Conservation (phyloP, 1,139 yeast species). For the Barnettozyma hawaiiensis region DNA sequence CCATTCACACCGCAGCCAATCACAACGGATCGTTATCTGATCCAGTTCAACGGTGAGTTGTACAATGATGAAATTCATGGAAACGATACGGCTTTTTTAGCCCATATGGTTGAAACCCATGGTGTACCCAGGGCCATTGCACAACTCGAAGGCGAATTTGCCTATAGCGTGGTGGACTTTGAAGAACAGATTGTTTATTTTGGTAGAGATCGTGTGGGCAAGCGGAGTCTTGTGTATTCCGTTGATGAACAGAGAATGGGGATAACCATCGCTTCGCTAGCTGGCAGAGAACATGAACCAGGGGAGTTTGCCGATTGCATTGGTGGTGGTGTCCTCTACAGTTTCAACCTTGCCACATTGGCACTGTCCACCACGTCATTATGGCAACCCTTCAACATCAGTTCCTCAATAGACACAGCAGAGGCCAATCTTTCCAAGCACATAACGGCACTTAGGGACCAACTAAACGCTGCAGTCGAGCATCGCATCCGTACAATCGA, state of each 20-base stretch:
- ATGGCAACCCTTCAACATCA: slow-evolving; percentile 18
- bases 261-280: slow-evolving; percentile 27
- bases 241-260: slow-evolving; percentile 23
- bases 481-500: slow-evolving; percentile 53
- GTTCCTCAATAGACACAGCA: slow-evolving; percentile 14
- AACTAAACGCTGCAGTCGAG: slow-evolving; percentile 38
- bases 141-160: slow-evolving; percentile 75
- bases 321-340: slow-evolving; percentile 44
- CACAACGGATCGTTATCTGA: slow-evolving; percentile 30
- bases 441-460: slow-evolving; percentile 25
- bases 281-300: slow-evolving; percentile 22
- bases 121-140: slow-evolving; percentile 31
- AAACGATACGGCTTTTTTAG: slow-evolving; percentile 45
- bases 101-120: slow-evolving; percentile 17
- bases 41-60: slow-evolving; percentile 87
- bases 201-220: slow-evolving; percentile 82
- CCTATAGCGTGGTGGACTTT: slow-evolving; percentile 48
- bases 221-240: slow-evolving; percentile 60
- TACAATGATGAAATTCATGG: slow-evolving; percentile 52
- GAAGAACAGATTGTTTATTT: slow-evolving; percentile 46
- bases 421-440: slow-evolving; percentile 14
- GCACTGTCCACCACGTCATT: slow-evolving; percentile 16
- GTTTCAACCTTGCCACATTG: slow-evolving; percentile 30
- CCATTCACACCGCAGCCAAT: slow-evolving; percentile 78
- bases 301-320: slow-evolving; percentile 46